Conservation (phyloP, 257 asterid species). For the Nicotiana benthamiana region DNA sequence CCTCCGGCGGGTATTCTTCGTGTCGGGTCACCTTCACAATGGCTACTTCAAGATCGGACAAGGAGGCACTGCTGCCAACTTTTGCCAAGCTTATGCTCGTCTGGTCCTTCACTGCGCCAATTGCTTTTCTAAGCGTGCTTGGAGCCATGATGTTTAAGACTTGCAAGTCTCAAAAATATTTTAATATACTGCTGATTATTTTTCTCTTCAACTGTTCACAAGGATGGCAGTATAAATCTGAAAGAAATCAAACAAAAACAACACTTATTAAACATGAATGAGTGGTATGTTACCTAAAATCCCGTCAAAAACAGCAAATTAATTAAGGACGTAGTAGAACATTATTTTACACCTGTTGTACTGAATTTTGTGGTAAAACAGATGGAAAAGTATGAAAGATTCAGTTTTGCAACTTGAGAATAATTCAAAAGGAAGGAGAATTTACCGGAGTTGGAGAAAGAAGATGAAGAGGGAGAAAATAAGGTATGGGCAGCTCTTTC, state of each 20-base stretch:
- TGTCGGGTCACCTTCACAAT: constrained; percentile 93
- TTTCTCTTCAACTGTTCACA: background rate
- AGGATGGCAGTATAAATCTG: background rate
- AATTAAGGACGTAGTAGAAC: too few relatives aligned
- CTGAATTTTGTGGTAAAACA: background rate
- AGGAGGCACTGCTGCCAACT: constrained; percentile 57
- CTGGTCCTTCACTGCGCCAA: constrained; percentile 87
- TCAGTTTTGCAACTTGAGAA: background rate
- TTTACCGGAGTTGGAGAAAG: background rate
- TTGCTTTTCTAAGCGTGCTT: constrained; percentile 80
- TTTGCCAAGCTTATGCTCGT: constrained; percentile 93
- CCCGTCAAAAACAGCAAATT: background rate
- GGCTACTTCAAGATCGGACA: constrained; percentile 88
- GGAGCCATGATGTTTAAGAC: constrained; percentile 47
- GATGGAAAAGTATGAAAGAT: background rate
- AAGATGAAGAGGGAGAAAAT: constrained; percentile 18
- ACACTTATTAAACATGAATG: background rate
- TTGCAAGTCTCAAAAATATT: background rate
- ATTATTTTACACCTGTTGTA: background rate
- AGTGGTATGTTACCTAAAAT: background rate
- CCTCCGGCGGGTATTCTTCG: constrained; percentile 93
- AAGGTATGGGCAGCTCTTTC: background rate
- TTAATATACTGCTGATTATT: background rate
- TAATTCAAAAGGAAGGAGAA: background rate
- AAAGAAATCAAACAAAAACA: background rate